A percentile compares a stretch with the other conserved stretches of the same genome.
These are phyloP conservation scores for Penicillium soppii DNA, from an alignment of 495 filamentous ascomycete species.

Conservation along the genomic window DNA sequence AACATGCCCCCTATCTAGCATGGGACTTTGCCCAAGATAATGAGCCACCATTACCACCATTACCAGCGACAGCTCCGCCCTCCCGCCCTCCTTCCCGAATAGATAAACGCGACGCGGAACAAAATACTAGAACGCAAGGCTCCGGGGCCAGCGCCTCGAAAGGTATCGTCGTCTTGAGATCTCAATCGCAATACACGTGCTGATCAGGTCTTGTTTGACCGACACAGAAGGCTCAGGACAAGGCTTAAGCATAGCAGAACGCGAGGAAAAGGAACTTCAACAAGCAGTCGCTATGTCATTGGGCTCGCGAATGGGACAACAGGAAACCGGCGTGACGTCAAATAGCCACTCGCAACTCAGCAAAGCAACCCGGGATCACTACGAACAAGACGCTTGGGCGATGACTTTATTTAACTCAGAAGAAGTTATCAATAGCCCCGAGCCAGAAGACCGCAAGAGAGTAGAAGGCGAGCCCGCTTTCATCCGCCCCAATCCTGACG, in stretches of 20 bases:
- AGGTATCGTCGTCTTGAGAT: slow-evolving; percentile 12
- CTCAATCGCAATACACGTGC: slow-evolving; percentile 8
- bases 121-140: slow-evolving; percentile 10
- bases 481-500: slow-evolving; percentile 61
- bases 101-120: slow-evolving; percentile 42
- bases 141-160: slow-evolving; percentile 12
- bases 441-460: slow-evolving; percentile 60
- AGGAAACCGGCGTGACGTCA: slow-evolving; percentile 58
- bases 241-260: slow-evolving; percentile 47
- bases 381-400: slow-evolving; percentile 75
- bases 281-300: slow-evolving; percentile 57
- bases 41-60: slow-evolving; percentile 37
- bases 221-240: slow-evolving; percentile 41
- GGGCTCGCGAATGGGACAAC: slow-evolving; percentile 43
- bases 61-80: slow-evolving; percentile 50
- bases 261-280: slow-evolving; percentile 58
- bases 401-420: slow-evolving; percentile 61
- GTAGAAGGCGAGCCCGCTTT: slow-evolving; percentile 63
- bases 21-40: slow-evolving; percentile 59
- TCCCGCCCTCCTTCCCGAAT: slow-evolving; percentile 70
- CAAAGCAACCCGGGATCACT: slow-evolving; percentile 69
- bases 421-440: slow-evolving; percentile 61
- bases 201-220: slow-evolving; percentile 5
- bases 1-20: slow-evolving; percentile 33
- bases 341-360: slow-evolving; percentile 56